Evolutionary conservation across 495 filamentous ascomycete species (phyloP).

Genomic region (Coniosporium apollinis): DNA sequence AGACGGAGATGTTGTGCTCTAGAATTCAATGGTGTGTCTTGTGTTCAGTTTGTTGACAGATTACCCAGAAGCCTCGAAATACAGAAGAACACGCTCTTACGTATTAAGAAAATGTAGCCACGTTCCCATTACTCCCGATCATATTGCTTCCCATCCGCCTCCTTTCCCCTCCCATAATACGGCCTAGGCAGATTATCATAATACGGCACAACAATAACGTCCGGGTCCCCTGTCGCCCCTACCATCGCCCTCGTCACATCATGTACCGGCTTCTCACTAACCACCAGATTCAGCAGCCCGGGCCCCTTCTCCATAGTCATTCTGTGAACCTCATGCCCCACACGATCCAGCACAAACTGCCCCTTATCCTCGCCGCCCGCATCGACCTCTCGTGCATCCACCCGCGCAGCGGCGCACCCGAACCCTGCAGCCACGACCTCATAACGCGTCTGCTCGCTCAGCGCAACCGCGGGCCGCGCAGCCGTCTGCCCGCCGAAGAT

Average conservation of each 20-base stretch:
- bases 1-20: too few relatives aligned
- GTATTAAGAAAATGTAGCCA: too few relatives aligned
- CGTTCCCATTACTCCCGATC: too few relatives aligned
- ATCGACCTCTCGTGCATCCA: constrained; percentile 4
- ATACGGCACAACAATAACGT: constrained; percentile 19
- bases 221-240: constrained; percentile 11
- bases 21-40: too few relatives aligned
- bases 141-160: too few relatives aligned
- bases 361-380: constrained; percentile 8
- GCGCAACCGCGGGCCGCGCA: constrained; percentile 6
- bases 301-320: too few relatives aligned
- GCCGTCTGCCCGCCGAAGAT: constrained; percentile 7
- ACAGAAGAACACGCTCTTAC: too few relatives aligned
- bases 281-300: constrained; percentile 11
- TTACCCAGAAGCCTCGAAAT: too few relatives aligned
- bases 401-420: constrained; percentile 5
- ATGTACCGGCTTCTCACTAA: constrained; percentile 4
- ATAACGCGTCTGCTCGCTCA: constrained; percentile 9
- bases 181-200: constrained; percentile 17
- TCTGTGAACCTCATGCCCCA: constrained; percentile 3
- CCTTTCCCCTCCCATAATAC: constrained; percentile 7
- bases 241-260: constrained; percentile 13
- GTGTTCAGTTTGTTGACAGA: too few relatives aligned
- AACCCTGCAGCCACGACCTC: constrained; percentile 15
- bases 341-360: constrained; percentile 6